Conservation (phyloP, 345 rosid species). For the Laguncularia racemosa region DNA sequence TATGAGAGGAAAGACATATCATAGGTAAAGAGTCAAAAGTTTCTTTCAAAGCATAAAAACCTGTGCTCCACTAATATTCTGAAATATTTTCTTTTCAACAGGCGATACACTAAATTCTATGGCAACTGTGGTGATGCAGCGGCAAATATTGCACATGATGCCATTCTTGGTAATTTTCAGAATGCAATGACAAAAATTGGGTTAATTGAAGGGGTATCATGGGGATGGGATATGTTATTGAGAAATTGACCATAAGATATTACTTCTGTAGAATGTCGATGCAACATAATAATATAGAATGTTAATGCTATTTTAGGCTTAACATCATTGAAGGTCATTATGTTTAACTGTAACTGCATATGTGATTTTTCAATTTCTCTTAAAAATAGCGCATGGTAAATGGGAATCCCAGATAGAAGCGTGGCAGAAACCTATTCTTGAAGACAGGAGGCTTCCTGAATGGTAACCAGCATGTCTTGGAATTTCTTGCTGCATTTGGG, state of each 20-base stretch:
- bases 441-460: conserved; percentile 83
- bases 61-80: conserved; percentile 1
- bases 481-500: conserved; percentile 2
- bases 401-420: conserved; percentile 87
- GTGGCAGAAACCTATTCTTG: conserved; percentile 89
- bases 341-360: neutral
- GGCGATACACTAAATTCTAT: conserved; percentile 86
- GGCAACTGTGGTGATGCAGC: conserved; percentile 68
- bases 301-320: too few species aligned
- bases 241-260: too few species aligned
- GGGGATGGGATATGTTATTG: too few species aligned
- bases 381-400: conserved; percentile 46
- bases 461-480: conserved; percentile 40
- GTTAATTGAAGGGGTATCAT: too few species aligned
- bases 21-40: conserved; percentile 32
- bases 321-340: neutral
- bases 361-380: conserved; percentile 8
- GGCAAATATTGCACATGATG: conserved; percentile 73
- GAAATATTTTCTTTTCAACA: conserved; percentile 21
- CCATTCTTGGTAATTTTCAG: conserved; percentile 52
- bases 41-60: neutral
- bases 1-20: conserved; percentile 54
- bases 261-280: too few species aligned
- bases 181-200: neutral
- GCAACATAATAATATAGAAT: too few species aligned